Base-by-base conservation (phyloP, 163 green algal genomes). In the Scenedesmus sp. region DNA sequence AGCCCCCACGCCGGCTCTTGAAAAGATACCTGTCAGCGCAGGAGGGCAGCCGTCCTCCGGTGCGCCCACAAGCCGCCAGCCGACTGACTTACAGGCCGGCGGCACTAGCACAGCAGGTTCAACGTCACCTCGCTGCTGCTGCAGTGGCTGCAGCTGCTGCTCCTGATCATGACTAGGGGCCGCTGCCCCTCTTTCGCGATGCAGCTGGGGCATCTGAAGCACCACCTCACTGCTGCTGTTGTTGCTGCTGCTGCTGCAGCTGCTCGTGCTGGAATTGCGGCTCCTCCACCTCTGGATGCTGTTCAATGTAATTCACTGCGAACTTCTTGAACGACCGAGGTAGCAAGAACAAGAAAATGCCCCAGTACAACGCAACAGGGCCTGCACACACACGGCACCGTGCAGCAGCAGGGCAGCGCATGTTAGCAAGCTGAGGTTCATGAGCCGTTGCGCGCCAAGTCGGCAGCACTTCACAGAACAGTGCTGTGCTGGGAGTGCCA, bases 281-380 rank as follows among this genome's bases (percentile, higher is more conserved):
- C 87, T 91, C 79, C 42, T 88, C 87, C 24, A 76, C 56, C n/a
- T 91, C 79, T 43, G 87, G 87, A 24, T 91, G 87, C 49, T 85
- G 46, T n/a, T 81, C 80, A 35, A 87, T 81, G 30, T 91, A 91
- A 13, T 82, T 78, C 30, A 89, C 81, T 15, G 88, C 88, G 79
- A 92, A 92, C 20, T 40, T 61, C 61, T 92, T 89, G 88, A 92
- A 92, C 9, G 24, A 40, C 20, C 81, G 81, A 15, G 88, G 88
- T 46, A 92, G 61, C 65, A 92, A 7, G 40, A 89, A 84, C 61
- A 92, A 30, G 79, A 91, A 91, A 53, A 91, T 91, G 53, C 59
- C 81, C 78, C 78, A 91, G 33, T 73, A 87, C 51, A 91, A 30
- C 9, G 56, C 87, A 26, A 91, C 87, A 46, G 87, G 88, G 42